Percentiles rank a stretch among this genome's conserved stretches.
Conservation (phyloP, 2,329 filamentous ascomycete species). For the Clarireedia paspali region DNA sequence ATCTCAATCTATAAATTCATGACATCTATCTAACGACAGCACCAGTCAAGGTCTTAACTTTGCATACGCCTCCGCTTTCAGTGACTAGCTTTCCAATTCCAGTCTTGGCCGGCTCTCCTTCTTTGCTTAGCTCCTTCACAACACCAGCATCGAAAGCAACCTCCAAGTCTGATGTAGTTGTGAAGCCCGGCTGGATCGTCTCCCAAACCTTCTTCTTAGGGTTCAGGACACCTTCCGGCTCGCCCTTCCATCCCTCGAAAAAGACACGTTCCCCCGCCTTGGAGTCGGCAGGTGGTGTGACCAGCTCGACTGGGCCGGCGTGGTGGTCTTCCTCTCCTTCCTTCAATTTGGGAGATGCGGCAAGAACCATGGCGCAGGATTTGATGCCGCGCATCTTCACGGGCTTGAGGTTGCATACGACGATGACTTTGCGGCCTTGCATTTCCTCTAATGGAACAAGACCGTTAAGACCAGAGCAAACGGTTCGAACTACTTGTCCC, state of each 20-base stretch:
- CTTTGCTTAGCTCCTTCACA: conserved; percentile 69
- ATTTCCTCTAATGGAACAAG: conserved; percentile 89
- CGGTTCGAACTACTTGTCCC: conserved; percentile 84
- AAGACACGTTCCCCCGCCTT: conserved; percentile 80
- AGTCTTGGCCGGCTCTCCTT: conserved; percentile 41
- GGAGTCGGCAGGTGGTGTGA: conserved; percentile 69
- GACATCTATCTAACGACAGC: conserved; percentile 67
- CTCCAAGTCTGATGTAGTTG: conserved; percentile 71
- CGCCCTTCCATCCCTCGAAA: conserved; percentile 91
- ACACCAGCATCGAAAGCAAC: conserved; percentile 78
- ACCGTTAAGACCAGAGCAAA: conserved; percentile 94
- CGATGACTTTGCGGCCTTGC: conserved; percentile 91
- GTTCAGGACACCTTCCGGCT: conserved; percentile 89
- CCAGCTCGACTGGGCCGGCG: conserved; percentile 86
- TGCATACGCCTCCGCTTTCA: conserved; percentile 71
- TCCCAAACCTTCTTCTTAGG: conserved; percentile 99
- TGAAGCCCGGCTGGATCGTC: conserved; percentile 91
- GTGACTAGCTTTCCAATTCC: conserved; percentile 62
- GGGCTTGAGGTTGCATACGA: conserved; percentile 96
- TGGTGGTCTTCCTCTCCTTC: conserved; percentile 81
- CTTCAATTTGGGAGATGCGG: conserved; percentile 75
- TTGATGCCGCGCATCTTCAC: conserved; percentile 96
- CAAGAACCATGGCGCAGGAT: conserved; percentile 83
- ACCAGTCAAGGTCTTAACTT: conserved; percentile 70
- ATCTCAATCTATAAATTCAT: neutral